Conservation (phyloP, 306 rosid species). For the Inga laurina region DNA sequence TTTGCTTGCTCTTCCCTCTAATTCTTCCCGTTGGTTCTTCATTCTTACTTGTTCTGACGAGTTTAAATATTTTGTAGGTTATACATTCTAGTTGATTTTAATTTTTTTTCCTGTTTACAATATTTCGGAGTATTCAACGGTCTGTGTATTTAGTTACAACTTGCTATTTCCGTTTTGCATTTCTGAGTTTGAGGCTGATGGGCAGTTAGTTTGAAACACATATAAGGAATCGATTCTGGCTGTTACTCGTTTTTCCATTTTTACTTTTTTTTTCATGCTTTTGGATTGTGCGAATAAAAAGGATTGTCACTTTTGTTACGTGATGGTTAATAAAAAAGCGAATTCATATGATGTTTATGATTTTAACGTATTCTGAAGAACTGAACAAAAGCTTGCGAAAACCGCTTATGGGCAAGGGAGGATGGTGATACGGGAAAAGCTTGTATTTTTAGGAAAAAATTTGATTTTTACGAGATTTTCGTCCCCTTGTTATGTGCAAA, state of each 20-base stretch:
- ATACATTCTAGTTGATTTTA: constrained; percentile 9
- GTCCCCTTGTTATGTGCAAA: constrained; percentile 1
- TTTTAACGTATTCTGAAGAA: neutral
- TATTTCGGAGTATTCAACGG: constrained; percentile 7
- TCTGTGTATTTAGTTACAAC: neutral
- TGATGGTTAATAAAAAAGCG: neutral
- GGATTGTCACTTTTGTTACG: neutral
- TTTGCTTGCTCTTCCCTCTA: neutral
- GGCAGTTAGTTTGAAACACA: neutral
- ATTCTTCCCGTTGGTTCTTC: constrained; percentile 32
- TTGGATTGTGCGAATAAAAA: neutral
- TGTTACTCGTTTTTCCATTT: neutral
- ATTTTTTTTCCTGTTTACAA: neutral
- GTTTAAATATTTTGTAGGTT: neutral
- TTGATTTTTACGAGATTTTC: constrained; percentile 3
- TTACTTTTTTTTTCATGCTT: neutral
- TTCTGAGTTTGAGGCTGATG: neutral
- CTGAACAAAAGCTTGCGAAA: neutral
- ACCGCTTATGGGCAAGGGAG: neutral
- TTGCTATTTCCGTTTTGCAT: neutral
- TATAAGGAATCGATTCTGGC: neutral
- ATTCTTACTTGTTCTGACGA: neutral
- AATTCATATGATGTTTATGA: neutral
- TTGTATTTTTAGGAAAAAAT: neutral
- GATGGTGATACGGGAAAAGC: neutral